A percentile compares a stretch with the other conserved stretches of the same genome.
phyloP scores from a whole-genome alignment of 2,329 filamentous ascomycete species.

The Fusarium sp. region DNA sequence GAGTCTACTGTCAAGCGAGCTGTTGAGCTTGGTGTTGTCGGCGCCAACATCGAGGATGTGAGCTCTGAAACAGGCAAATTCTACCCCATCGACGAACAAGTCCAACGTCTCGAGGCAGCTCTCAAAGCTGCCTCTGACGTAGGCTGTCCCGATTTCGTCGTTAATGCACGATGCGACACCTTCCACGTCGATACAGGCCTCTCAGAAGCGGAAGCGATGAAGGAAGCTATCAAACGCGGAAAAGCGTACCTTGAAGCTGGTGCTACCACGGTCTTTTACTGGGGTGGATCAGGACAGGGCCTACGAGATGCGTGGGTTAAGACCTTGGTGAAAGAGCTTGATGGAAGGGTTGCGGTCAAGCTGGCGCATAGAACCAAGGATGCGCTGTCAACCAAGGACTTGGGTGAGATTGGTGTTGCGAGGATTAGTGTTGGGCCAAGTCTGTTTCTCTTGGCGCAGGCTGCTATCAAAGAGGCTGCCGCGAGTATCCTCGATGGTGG shows the following conservation, averaged over 20 bases:
- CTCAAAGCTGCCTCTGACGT: conserved; percentile 55
- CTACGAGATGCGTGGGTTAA: conserved; percentile 59
- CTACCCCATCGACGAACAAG: conserved; percentile 57
- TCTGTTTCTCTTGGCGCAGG: conserved; percentile 55
- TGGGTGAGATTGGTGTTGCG: conserved; percentile 62
- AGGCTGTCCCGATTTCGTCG: conserved; percentile 64
- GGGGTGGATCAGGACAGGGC: conserved; percentile 60
- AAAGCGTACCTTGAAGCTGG: conserved; percentile 67
- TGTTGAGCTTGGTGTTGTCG: conserved; percentile 63
- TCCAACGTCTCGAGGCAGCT: conserved; percentile 56
- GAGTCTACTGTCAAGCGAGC: conserved; percentile 56
- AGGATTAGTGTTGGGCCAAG: conserved; percentile 65
- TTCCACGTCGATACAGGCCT: conserved; percentile 49
- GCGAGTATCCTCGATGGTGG: conserved; percentile 45
- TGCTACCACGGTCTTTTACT: conserved; percentile 69
- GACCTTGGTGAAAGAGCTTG: conserved; percentile 58
- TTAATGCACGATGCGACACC: conserved; percentile 69
- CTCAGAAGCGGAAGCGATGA: conserved; percentile 50
- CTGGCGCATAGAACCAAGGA: conserved; percentile 48
- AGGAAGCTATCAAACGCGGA: conserved; percentile 63
- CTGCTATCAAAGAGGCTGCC: conserved; percentile 50
- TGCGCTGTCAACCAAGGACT: conserved; percentile 55
- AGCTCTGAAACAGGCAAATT: conserved; percentile 49
- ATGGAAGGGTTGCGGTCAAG: conserved; percentile 61
- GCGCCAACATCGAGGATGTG: conserved; percentile 69